Evolutionary conservation across 306 rosid genomes (phyloP).

Genomic region (Herpetospermum pedunculosum): DNA sequence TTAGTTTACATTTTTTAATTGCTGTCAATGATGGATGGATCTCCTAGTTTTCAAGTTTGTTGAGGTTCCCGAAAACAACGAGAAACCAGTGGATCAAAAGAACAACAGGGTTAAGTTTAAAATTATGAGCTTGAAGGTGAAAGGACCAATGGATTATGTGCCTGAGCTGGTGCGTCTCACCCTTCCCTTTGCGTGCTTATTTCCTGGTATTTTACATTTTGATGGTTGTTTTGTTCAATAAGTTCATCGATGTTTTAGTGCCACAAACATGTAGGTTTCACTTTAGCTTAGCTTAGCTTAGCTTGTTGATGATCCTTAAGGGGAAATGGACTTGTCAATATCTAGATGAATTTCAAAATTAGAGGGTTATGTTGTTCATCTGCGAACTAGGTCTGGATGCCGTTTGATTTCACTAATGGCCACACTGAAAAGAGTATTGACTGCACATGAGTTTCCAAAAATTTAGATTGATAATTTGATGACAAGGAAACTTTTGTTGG

Average conservation of each 20-base stretch:
- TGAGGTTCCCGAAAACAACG: constrained; percentile 86
- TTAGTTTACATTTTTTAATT: not conserved
- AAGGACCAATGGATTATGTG: constrained; percentile 72
- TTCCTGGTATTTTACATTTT: not conserved
- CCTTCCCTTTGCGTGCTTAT: not conserved
- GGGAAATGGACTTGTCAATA: not conserved
- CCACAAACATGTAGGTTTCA: not conserved
- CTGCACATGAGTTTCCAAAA: not conserved
- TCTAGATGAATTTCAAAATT: not conserved
- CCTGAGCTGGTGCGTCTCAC: constrained; percentile 84
- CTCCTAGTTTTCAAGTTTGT: constrained; percentile 87
- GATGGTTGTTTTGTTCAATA: not conserved
- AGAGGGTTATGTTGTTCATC: not conserved
- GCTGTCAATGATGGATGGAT: constrained; percentile 11
- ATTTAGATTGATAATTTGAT: not conserved
- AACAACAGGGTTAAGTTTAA: constrained; percentile 86
- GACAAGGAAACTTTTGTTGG: not conserved
- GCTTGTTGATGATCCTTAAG: not conserved
- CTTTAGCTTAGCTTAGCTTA: not conserved
- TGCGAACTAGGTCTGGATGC: not conserved
- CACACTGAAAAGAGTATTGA: not conserved
- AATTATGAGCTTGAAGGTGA: constrained; percentile 99
- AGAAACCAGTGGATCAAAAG: constrained; percentile 64
- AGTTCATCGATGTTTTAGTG: not conserved
- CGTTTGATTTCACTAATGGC: not conserved